These are phyloP conservation scores for Cynara cardunculus DNA, from an alignment of 129 eudicot genomes.

Conservation along the genomic window DNA sequence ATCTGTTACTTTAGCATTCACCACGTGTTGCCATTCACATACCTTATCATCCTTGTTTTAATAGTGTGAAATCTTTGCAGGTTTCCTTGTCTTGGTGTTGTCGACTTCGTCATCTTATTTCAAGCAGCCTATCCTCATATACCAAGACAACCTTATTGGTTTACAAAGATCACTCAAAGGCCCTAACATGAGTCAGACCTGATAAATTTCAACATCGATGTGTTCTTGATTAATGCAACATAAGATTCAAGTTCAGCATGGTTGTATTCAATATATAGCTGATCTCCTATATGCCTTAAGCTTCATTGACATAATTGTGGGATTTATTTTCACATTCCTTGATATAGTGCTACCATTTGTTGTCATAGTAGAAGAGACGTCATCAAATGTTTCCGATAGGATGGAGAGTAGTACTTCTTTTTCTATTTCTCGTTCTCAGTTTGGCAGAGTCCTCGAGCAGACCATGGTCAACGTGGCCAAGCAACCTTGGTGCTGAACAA, in stretches of 20 bases:
- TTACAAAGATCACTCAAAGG: background rate
- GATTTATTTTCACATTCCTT: slow-evolving; percentile 4
- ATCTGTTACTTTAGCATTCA: background rate
- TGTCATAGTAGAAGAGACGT: background rate
- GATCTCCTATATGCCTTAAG: slow-evolving; percentile 5
- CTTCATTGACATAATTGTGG: slow-evolving; percentile 5
- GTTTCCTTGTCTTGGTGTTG: slow-evolving; percentile 20
- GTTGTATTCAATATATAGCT: slow-evolving; percentile 2
- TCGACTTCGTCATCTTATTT: slow-evolving; percentile 5
- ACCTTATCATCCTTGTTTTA: background rate
- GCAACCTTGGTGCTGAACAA: slow-evolving; percentile 35
- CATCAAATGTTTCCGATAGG: slow-evolving; percentile 29
- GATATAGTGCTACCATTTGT: slow-evolving; percentile 1
- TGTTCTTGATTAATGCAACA: slow-evolving; percentile 1
- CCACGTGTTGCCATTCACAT: background rate
- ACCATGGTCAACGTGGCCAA: slow-evolving; percentile 48
- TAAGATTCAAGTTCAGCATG: slow-evolving; percentile 1
- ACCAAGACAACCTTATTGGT: slow-evolving; percentile 10
- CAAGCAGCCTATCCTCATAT: slow-evolving; percentile 8
- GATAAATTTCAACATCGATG: background rate
- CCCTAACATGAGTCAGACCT: slow-evolving; percentile 6
- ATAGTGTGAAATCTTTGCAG: slow-evolving; percentile 24
- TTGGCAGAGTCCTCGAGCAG: slow-evolving; percentile 51
- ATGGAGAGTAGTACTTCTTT: slow-evolving; percentile 41
- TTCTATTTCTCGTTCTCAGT: slow-evolving; percentile 27